Percentiles rank a stretch among this genome's conserved stretches.
These are phyloP conservation scores for Phaeomoniella chlamydospora DNA, from an alignment of 2,329 filamentous ascomycete genomes.

Conservation along the genomic window DNA sequence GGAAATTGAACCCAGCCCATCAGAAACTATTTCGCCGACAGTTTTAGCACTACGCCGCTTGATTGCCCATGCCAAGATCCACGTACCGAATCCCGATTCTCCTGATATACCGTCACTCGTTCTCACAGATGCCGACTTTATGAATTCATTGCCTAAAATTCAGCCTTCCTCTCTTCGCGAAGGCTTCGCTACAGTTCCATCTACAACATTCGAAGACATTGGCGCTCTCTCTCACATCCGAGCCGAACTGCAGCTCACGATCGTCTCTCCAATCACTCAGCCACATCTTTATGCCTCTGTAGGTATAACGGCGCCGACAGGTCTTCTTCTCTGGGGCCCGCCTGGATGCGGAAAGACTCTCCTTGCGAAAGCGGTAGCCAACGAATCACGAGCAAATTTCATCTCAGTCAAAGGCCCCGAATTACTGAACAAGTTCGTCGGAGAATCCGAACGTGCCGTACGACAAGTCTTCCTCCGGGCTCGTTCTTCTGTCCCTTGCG, in stretches of 20 bases:
- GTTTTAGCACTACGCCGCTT: conserved; percentile 5
- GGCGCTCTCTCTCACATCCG: conserved; percentile 71
- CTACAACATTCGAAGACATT: conserved; percentile 86
- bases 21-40: conserved; percentile 17
- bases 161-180: conserved; percentile 76
- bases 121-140: conserved; percentile 56
- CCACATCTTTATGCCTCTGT: conserved; percentile 64
- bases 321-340: conserved; percentile 89
- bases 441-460: conserved; percentile 86
- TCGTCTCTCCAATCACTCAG: conserved; percentile 76
- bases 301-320: conserved; percentile 68
- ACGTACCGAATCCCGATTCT: conserved; percentile 26
- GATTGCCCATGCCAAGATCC: conserved; percentile 19
- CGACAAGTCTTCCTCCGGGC: conserved; percentile 85
- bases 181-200: conserved; percentile 86
- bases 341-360: conserved; percentile 95
- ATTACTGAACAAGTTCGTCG: conserved; percentile 92
- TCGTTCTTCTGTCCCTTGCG: conserved; percentile 72
- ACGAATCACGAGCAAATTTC: conserved; percentile 92
- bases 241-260: conserved; percentile 66
- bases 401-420: conserved; percentile 96
- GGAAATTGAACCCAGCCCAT: conserved; percentile 33
- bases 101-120: conserved; percentile 38
- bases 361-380: conserved; percentile 88
- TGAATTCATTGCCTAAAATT: conserved; percentile 58